Evolutionary conservation across 2,329 filamentous ascomycete species (phyloP).

Genomic region (Endothia cerciana): DNA sequence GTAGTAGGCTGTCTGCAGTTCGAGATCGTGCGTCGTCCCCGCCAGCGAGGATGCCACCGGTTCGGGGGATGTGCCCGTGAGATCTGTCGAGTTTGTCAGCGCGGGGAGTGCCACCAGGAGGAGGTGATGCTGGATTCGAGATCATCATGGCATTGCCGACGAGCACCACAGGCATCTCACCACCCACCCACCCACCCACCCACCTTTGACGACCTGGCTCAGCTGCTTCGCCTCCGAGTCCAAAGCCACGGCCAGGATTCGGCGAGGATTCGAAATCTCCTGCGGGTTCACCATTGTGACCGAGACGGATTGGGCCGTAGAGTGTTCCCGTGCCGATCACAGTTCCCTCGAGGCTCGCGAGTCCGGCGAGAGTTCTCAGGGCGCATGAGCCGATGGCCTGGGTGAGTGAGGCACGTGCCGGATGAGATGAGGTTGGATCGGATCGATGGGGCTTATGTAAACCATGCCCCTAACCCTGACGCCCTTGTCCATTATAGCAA

Average conservation of each 20-base stretch:
- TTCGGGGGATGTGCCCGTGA: constrained; percentile 53
- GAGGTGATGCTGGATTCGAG: neutral
- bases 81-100: constrained; percentile 43
- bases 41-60: constrained; percentile 51
- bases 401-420: neutral
- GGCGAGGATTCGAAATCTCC: constrained; percentile 55
- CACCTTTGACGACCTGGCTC: constrained; percentile 58
- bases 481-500: too few species aligned
- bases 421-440: constrained; percentile 4
- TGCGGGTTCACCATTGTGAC: constrained; percentile 19
- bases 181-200: constrained; percentile 43
- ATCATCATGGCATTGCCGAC: neutral
- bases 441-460: neutral
- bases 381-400: neutral
- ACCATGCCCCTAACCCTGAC: neutral
- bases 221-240: constrained; percentile 51
- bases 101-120: too few species aligned
- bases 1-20: constrained; percentile 65
- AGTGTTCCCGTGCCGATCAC: neutral
- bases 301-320: neutral
- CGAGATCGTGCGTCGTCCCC: constrained; percentile 61
- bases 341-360: neutral
- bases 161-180: neutral
- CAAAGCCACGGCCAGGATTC: constrained; percentile 62
- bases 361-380: neutral